phyloP scores from a whole-genome alignment of 108 stramenopile species.

The Cyclotella baltica region DNA sequence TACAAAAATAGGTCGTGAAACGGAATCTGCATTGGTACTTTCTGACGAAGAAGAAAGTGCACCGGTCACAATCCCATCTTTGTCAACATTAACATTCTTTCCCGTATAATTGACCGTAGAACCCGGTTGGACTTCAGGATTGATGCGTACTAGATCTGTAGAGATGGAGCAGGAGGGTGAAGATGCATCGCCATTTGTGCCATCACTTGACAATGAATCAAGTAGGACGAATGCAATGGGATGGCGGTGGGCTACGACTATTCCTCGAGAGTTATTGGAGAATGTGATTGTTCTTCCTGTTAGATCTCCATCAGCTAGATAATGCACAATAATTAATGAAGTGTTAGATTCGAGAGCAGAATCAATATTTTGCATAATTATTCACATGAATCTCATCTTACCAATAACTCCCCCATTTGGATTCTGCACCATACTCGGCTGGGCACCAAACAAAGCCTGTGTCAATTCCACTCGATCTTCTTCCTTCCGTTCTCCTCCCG shows the following conservation, averaged over 20 bases:
- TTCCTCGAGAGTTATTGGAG: conserved; percentile 53
- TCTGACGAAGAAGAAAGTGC: neutral
- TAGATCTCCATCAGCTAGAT: conserved; percentile 69
- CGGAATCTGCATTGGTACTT: neutral
- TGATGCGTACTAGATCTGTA: conserved; percentile 35
- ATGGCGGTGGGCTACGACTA: conserved; percentile 81
- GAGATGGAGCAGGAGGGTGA: conserved; percentile 40
- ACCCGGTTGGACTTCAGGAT: conserved; percentile 46
- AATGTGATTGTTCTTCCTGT: conserved; percentile 68
- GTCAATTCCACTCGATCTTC: conserved; percentile 35
- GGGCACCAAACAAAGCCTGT: conserved; percentile 22
- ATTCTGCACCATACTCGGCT: conserved; percentile 12
- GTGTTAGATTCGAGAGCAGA: neutral
- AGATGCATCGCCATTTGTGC: conserved; percentile 17
- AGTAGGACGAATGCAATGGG: conserved; percentile 82
- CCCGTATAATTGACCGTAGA: conserved; percentile 64
- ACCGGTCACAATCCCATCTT: conserved; percentile 31
- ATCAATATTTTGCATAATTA: neutral
- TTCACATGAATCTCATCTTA: neutral
- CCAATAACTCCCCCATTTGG: conserved; percentile 30
- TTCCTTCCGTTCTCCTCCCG: conserved; percentile 3
- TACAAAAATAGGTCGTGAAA: conserved; percentile 74
- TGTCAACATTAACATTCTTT: conserved; percentile 13
- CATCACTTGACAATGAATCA: conserved; percentile 11
- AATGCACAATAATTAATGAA: neutral